A percentile compares a stretch with the other conserved stretches of the same genome.
These are phyloP conservation scores for Gyromitra esculenta DNA, from an alignment of 2,329 filamentous ascomycete species.

Conservation along the genomic window DNA sequence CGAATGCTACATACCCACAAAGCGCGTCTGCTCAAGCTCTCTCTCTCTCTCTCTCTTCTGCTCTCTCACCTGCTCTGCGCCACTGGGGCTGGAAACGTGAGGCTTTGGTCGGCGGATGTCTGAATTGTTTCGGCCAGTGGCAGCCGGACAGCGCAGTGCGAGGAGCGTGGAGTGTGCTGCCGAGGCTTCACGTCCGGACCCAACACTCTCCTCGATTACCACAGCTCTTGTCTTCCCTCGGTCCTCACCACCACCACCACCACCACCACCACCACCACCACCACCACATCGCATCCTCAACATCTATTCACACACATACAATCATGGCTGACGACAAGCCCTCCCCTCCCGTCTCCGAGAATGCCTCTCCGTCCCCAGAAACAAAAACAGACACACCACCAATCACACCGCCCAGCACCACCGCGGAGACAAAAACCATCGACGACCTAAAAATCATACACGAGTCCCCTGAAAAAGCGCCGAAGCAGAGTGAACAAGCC, in stretches of 20 bases:
- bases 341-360: background rate
- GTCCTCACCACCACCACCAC: background rate
- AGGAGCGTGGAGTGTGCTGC: slow-evolving; percentile 24
- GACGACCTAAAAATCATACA: slow-evolving; percentile 52
- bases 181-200: slow-evolving; percentile 18
- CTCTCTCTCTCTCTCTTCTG: too few relatives aligned
- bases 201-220: background rate
- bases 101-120: too few relatives aligned
- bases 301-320: background rate
- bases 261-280: background rate
- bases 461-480: slow-evolving; percentile 31
- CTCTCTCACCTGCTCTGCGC: too few relatives aligned
- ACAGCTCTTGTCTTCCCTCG: background rate
- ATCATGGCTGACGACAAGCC: slow-evolving; percentile 20
- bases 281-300: background rate
- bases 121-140: slow-evolving; percentile 8
- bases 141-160: slow-evolving; percentile 16
- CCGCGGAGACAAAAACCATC: slow-evolving; percentile 15
- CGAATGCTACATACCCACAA: background rate
- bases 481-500: slow-evolving; percentile 18
- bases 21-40: background rate
- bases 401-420: background rate
- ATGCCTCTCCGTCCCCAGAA: background rate
- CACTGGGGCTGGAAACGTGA: too few relatives aligned
- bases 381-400: background rate